phyloP scores from a whole-genome alignment of 2,329 filamentous ascomycete genomes.

The Rachicladosporium sp. region DNA sequence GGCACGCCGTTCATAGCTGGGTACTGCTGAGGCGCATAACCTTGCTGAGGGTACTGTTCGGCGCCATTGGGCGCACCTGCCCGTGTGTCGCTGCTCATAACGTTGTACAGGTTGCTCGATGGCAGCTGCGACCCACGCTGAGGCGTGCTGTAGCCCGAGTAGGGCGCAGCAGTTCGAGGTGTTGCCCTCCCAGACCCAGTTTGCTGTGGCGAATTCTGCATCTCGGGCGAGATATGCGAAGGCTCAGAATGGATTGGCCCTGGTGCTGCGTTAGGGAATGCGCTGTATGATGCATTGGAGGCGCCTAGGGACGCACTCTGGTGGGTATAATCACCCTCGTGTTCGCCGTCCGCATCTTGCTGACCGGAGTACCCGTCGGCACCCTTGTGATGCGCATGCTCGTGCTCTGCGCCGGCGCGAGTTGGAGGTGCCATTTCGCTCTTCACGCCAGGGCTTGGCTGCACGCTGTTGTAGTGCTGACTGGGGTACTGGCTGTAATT shows the following conservation, averaged over 20 bases:
- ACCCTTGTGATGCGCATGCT: slow-evolving; percentile 54
- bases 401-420: slow-evolving; percentile 45
- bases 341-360: slow-evolving; percentile 25
- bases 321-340: slow-evolving; percentile 71
- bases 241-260: slow-evolving; percentile 55
- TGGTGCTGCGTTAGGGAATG: slow-evolving; percentile 54
- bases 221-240: slow-evolving; percentile 65
- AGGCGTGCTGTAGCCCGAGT: slow-evolving; percentile 62
- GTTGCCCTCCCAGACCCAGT: slow-evolving; percentile 74
- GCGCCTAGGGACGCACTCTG: slow-evolving; percentile 59
- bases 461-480: slow-evolving; percentile 53
- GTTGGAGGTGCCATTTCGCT: slow-evolving; percentile 75
- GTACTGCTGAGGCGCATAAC: slow-evolving; percentile 42
- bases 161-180: slow-evolving; percentile 60
- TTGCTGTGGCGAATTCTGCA: slow-evolving; percentile 74
- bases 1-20: slow-evolving; percentile 55
- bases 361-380: slow-evolving; percentile 45
- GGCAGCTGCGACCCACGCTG: slow-evolving; percentile 59
- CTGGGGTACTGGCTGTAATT: slow-evolving; percentile 44
- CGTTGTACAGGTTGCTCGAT: slow-evolving; percentile 75
- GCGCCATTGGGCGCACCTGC: slow-evolving; percentile 41
- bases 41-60: slow-evolving; percentile 53
- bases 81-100: slow-evolving; percentile 58
- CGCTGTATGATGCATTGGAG: slow-evolving; percentile 64
- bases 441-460: slow-evolving; percentile 57